These are phyloP conservation scores for Capsella rubella DNA, from an alignment of 441 rosid species.

Conservation along the genomic window DNA sequence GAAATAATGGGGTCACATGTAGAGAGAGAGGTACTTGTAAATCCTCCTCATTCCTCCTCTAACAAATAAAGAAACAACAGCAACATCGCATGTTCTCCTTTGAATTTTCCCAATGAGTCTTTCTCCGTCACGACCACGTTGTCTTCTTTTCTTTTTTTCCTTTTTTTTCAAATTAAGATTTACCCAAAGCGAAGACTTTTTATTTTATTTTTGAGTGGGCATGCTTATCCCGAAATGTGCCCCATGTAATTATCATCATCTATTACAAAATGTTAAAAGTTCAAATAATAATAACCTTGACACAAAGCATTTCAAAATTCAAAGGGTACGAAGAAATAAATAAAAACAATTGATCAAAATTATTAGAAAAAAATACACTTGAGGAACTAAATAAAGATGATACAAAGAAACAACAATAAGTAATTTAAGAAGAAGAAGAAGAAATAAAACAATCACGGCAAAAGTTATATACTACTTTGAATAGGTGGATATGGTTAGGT, in stretches of 20 bases:
- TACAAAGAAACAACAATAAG: constrained; percentile 24
- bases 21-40: constrained; percentile 18
- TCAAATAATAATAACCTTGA: constrained; percentile 7
- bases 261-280: neutral
- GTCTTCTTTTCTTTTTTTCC: constrained; percentile 11
- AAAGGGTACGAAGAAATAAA: constrained; percentile 15
- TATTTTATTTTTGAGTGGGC: neutral
- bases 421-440: neutral
- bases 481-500: neutral
- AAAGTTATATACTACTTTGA: constrained; percentile 43
- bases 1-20: constrained; percentile 48
- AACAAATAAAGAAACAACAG: constrained; percentile 39
- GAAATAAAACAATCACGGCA: neutral
- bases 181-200: constrained; percentile 41
- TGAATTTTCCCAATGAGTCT: constrained; percentile 40
- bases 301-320: constrained; percentile 17
- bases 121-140: constrained; percentile 48
- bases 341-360: constrained; percentile 44
- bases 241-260: constrained; percentile 37
- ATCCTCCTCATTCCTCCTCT: neutral
- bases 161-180: constrained; percentile 24
- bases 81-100: constrained; percentile 46
- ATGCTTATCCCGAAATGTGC: constrained; percentile 40
- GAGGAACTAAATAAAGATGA: neutral
- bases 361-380: constrained; percentile 34